These are phyloP conservation scores for Daldinia sp. DNA, from an alignment of 2,329 filamentous ascomycete species.

Conservation along the genomic window DNA sequence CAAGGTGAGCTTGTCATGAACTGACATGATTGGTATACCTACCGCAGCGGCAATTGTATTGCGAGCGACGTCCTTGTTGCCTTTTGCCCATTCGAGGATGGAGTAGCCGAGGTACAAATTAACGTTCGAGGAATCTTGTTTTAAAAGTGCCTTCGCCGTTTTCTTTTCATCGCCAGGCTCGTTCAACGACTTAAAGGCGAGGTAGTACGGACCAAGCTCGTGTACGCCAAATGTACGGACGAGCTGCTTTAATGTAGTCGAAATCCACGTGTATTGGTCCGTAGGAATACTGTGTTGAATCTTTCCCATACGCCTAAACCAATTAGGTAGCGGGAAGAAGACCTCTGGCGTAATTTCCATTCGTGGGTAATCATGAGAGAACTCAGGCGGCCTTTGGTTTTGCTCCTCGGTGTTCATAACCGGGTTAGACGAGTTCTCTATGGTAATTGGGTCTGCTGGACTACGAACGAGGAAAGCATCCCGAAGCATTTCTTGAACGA, in stretches of 20 bases:
- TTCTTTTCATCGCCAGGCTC: constrained; percentile 72
- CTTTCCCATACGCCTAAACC: constrained; percentile 59
- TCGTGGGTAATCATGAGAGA: constrained; percentile 43
- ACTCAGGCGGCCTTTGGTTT: constrained; percentile 39
- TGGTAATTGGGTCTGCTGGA: constrained; percentile 50
- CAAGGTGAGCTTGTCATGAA: constrained; percentile 55
- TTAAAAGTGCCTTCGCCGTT: constrained; percentile 79
- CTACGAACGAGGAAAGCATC: constrained; percentile 65
- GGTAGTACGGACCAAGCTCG: constrained; percentile 73
- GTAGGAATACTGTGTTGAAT: constrained; percentile 47
- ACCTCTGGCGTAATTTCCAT: constrained; percentile 57
- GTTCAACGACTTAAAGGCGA: constrained; percentile 73
- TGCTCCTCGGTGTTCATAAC: constrained; percentile 30
- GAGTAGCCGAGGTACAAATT: constrained; percentile 84
- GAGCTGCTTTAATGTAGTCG: constrained; percentile 69
- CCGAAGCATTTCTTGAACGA: constrained; percentile 55
- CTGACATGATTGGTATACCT: constrained; percentile 44
- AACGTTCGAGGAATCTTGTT: constrained; percentile 71
- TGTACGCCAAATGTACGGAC: constrained; percentile 60
- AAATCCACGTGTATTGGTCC: constrained; percentile 61
- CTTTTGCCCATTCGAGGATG: constrained; percentile 73
- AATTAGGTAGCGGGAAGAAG: constrained; percentile 60
- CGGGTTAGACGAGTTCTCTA: constrained; percentile 13
- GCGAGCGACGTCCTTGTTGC: constrained; percentile 67
- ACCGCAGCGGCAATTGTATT: constrained; percentile 77